These are phyloP conservation scores for Cystoderma amianthinum DNA, from an alignment of 768 basidiomycete genomes.

Conservation along the genomic window DNA sequence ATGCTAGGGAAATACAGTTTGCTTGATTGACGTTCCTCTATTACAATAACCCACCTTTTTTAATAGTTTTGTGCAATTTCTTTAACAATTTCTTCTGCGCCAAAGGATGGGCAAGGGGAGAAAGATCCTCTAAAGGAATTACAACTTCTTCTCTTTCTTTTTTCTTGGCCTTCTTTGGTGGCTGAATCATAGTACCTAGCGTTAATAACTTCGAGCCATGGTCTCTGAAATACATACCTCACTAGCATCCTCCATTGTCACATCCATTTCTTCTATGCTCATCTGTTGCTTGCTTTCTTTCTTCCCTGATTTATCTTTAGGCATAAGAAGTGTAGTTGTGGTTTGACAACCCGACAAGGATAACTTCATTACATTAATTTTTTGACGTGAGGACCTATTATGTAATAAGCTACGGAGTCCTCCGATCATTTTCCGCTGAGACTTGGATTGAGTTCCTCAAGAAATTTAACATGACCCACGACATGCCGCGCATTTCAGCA, in stretches of 20 bases:
- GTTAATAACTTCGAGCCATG: background rate
- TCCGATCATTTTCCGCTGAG: background rate
- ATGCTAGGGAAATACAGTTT: slow-evolving; percentile 35
- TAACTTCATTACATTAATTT: too few relatives aligned
- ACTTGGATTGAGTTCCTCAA: slow-evolving; percentile 33
- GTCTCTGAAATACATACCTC: slow-evolving; percentile 9
- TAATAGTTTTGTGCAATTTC: slow-evolving; percentile 92
- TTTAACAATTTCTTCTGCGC: slow-evolving; percentile 92
- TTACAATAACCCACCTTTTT: slow-evolving; percentile 54
- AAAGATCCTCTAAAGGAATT: slow-evolving; percentile 75
- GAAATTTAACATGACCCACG: slow-evolving; percentile 64
- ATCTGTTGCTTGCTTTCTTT: slow-evolving; percentile 66
- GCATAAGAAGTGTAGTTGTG: slow-evolving; percentile 28
- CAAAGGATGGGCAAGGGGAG: slow-evolving; percentile 90
- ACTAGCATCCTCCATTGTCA: slow-evolving; percentile 38
- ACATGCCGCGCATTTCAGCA: slow-evolving; percentile 62
- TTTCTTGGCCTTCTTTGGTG: slow-evolving; percentile 52
- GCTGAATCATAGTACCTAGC: slow-evolving; percentile 14
- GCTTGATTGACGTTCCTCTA: background rate
- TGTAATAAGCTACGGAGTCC: too few relatives aligned
- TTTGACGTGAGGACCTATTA: slow-evolving; percentile 12
- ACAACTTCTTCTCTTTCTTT: slow-evolving; percentile 58
- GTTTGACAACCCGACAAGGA: slow-evolving; percentile 1
- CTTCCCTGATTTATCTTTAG: slow-evolving; percentile 73
- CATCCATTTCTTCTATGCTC: slow-evolving; percentile 34